Conservation (phyloP, 75 land plant species). For the Gnetum montanum region DNA sequence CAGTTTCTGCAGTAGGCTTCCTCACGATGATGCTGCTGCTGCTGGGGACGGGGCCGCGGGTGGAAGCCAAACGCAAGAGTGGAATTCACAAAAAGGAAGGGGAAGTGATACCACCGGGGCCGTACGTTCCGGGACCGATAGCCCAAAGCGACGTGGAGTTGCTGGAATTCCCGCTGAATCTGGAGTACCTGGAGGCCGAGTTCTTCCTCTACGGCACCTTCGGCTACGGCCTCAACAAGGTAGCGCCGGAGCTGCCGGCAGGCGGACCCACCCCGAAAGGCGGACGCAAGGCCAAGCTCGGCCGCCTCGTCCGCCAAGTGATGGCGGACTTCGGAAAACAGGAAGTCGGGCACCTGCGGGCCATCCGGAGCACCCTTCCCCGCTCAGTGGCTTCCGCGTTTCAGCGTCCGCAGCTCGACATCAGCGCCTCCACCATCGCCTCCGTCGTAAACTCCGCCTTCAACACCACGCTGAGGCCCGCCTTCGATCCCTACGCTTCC, state of each 20-base stretch:
- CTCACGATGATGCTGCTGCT: too few relatives aligned
- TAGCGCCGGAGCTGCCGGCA: slow-evolving; percentile 8
- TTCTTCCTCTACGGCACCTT: slow-evolving; percentile 13
- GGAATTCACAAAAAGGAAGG: too few relatives aligned
- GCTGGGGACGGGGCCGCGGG: too few relatives aligned
- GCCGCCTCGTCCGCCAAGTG: slow-evolving; percentile 9
- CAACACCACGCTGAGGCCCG: slow-evolving; percentile 25
- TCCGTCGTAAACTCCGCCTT: too few relatives aligned
- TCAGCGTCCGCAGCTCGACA: too few relatives aligned
- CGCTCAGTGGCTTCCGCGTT: too few relatives aligned
- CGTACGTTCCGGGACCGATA: slow-evolving; percentile 9
- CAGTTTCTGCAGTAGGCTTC: too few relatives aligned
- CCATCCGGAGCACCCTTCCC: too few relatives aligned
- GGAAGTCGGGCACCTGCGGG: slow-evolving; percentile 36
- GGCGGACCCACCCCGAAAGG: slow-evolving; percentile 30
- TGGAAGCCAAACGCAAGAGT: too few relatives aligned
- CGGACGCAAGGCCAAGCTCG: slow-evolving; percentile 24
- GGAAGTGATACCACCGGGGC: too few relatives aligned
- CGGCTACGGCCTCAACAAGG: slow-evolving; percentile 21
- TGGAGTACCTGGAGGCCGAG: slow-evolving; percentile 34
- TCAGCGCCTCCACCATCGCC: too few relatives aligned
- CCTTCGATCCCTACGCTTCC: slow-evolving; percentile 37
- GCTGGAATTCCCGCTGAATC: slow-evolving; percentile 19
- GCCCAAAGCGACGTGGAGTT: slow-evolving; percentile 10
- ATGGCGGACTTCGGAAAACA: slow-evolving; percentile 22